These are phyloP conservation scores for Kodamaea laetipori DNA, from an alignment of 805 yeast species.

Conservation along the genomic window DNA sequence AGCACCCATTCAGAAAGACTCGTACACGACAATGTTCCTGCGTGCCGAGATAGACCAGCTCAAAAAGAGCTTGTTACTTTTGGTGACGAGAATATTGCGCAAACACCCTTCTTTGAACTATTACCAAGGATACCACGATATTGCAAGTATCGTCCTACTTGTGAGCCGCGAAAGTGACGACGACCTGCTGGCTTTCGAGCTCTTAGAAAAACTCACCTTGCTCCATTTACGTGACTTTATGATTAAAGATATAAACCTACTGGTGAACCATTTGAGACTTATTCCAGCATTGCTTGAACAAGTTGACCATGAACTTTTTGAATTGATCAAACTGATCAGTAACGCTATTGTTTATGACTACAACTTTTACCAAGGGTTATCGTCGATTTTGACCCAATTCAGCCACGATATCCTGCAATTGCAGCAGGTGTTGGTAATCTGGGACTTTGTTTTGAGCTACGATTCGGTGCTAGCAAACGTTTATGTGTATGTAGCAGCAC, in stretches of 20 bases:
- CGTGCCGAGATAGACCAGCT: conserved; percentile 34
- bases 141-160: conserved; percentile 66
- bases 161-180: conserved; percentile 40
- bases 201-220: conserved; percentile 60
- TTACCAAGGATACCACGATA: conserved; percentile 93
- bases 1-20: conserved; percentile 19
- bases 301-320: conserved; percentile 50
- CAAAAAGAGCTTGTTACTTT: conserved; percentile 40
- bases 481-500: conserved; percentile 61
- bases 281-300: conserved; percentile 61
- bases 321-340: conserved; percentile 41
- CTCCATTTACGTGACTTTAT: conserved; percentile 79
- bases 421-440: conserved; percentile 55
- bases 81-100: conserved; percentile 59
- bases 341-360: conserved; percentile 36
- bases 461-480: conserved; percentile 56
- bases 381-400: conserved; percentile 76
- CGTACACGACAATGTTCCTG: conserved; percentile 37
- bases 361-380: conserved; percentile 58
- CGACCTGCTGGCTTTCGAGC: conserved; percentile 30
- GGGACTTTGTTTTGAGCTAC: conserved; percentile 67
- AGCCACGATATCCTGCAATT: conserved; percentile 65
- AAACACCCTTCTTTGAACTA: conserved; percentile 65
- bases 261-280: conserved; percentile 64
- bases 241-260: conserved; percentile 67